Base-by-base conservation (phyloP, 768 basidiomycete species). In the Boletus rubropictus region DNA sequence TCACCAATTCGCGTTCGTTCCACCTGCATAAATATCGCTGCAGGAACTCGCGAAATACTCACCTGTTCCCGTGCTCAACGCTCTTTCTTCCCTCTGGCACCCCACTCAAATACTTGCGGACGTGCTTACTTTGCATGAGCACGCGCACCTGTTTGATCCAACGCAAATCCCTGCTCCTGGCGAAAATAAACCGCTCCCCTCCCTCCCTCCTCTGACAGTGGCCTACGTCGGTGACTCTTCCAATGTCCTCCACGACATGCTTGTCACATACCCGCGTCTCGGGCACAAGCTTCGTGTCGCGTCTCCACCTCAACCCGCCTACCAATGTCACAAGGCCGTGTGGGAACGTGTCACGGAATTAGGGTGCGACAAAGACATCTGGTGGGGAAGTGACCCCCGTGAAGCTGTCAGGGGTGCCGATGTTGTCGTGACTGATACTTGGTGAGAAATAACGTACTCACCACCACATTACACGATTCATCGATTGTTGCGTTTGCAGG, bases 381-480 rank as follows among this genome's bases (percentile, higher is more conserved):
- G 71, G 70, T 89, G 88, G 89, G 78, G 78, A 24, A 69, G 64
- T 9, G 85, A 90, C 56, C 94, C 95, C 1, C 76, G 74, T 42
- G 89, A 93, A 62, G 96, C 96, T 0, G 88, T 97, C 7, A 66
- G 82, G 4, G 84, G 81, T 36, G 96, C 96, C 7, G 90, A 97
- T 59, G 81, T 97, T n/a, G 88, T 97, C 39, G 80, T 96, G 10
- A 99, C 96, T 2, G 96, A 99, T 65, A 99, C 96, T 4, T 99
- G 95, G 92, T 90, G 50, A 48, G 75, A 63, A 38, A 35, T 15
- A 20, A 9, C 15, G 11, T 21, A 1, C 5, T 3, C 21, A 11
- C 17, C 10, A 7, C 22, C 7, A 24, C 40, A 20, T 39, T 14
- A 5, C 21, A 7, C 41, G 33, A 18, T 15, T 14, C 15, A 20